Evolutionary conservation across 164 flowering plant species (phyloP), one percentile per base, ranked within the genome.

Genomic region (Magnolia changhungtana): DNA sequence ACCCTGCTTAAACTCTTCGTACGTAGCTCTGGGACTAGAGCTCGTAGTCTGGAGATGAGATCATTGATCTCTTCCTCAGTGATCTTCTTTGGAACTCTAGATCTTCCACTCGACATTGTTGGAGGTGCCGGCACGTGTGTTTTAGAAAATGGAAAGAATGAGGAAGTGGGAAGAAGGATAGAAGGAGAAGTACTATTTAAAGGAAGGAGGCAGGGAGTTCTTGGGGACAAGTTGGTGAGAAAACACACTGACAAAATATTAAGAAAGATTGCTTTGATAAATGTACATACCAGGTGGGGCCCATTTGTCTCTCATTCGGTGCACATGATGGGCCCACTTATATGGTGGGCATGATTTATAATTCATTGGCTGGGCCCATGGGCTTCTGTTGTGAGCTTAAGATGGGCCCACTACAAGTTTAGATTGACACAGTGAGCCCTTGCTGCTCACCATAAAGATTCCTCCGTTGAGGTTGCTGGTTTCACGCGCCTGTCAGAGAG

Each of bases 41-140:
- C 71, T 27, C 7, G 71, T 11, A 68, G 50, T 1, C 50, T 37
- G 49, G 71, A 29, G 21, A 68, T 18, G 49, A 68, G 71, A 68
- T 68, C 50, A 11, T 68, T 68, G 20, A 68, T 14, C 16, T 68
- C 71, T 6, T 37, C 49, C 50, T 68, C 71, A 29, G 71, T 68
- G 20, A 68, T 68, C 8, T 19, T 18, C 8, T 19, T 37, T 29
- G 71, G 11, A 68, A 18, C 50, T 14, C n/a, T 68, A 37, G 71
- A 27, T 14, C 50, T 68, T 64, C 67, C 4, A 10, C 51, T 68
- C 16, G 71, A 29, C 71, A 68, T 68, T 1, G 29, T 27, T 27
- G 29, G 29, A 27, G 29, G 29, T 27, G 29, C 1, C 6, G 29
- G 29, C 29, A 27, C 29, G 45, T 68, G 45, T 27, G 71, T 68